Evolutionary conservation across 2,329 filamentous ascomycete species (phyloP).

Genomic region (Colletotrichum musicola): DNA sequence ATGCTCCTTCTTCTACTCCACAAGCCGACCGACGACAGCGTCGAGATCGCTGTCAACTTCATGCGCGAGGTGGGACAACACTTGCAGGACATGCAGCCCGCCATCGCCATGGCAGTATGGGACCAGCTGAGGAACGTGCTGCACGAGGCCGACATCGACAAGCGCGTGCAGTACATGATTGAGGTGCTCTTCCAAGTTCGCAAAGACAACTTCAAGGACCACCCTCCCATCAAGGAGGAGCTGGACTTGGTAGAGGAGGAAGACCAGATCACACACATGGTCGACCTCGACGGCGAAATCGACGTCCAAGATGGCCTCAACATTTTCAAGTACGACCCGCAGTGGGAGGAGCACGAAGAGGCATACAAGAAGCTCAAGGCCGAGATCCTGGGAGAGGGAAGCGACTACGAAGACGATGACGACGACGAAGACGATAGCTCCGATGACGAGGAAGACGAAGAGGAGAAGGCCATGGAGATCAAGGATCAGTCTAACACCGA

Average conservation of each 20-base stretch:
- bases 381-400: slow-evolving; percentile 94
- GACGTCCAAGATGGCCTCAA: slow-evolving; percentile 90
- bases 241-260: slow-evolving; percentile 97
- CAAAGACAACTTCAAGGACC: slow-evolving; percentile 97
- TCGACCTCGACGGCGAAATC: slow-evolving; percentile 85
- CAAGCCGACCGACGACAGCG: slow-evolving; percentile 96
- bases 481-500: slow-evolving; percentile 98
- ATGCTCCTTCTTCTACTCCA: slow-evolving; percentile 92
- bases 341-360: slow-evolving; percentile 92
- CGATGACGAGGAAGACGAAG: slow-evolving; percentile 78
- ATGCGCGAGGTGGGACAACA: slow-evolving; percentile 95
- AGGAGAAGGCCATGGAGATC: slow-evolving; percentile 90
- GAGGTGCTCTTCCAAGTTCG: slow-evolving; percentile 97
- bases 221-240: slow-evolving; percentile 90
- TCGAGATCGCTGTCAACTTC: slow-evolving; percentile 95
- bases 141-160: slow-evolving; percentile 97
- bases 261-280: slow-evolving; percentile 93
- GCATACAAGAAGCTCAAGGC: slow-evolving; percentile 91
- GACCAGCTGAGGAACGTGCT: slow-evolving; percentile 96
- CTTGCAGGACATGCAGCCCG: slow-evolving; percentile 92
- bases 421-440: slow-evolving; percentile 77
- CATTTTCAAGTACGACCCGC: slow-evolving; percentile 92
- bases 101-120: slow-evolving; percentile 90
- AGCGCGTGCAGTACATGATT: slow-evolving; percentile 99
- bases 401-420: slow-evolving; percentile 75